Evolutionary conservation across 768 basidiomycete species (phyloP), one percentile per base, ranked within the genome.

Genomic region (Calocybe gangraenosa): DNA sequence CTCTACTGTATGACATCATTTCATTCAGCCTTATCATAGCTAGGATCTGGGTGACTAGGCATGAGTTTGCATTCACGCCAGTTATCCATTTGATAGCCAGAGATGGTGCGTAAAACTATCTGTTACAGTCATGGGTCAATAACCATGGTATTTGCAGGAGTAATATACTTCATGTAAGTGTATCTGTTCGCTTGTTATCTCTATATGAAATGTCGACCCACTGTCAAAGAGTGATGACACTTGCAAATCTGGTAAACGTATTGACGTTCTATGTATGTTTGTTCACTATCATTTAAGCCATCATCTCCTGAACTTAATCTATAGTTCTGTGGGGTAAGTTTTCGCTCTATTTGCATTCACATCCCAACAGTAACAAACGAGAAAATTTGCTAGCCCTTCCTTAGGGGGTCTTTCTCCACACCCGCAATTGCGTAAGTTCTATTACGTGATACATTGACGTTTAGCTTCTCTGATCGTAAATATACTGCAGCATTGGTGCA

Each of bases 241-340:
- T n/a, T n/a, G n/a, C n/a, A n/a, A n/a, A 65, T 74, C 34, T 79
- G 80, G 75, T 75, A 67, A 1, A n/a, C 52, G 69, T 70, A 34
- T 33, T 71, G 23, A 66, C 69, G 30, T 67, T 64, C 50, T 63
- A 65, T 52, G 59, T 65, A 44, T 52, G 66, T 59, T 25, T 8
- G 14, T n/a, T 42, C 37, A 5, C 2, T 36, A 19, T 15, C 23
- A 14, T 40, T 19, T 11, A 6, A 13, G 15, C 14, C 7, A 30
- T 4, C 17, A 31, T 46, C 30, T 8, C 18, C 21, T 39, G 34
- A 28, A 2, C 34, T 48, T 32, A 49, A 30, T 15, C 14, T 14
- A 8, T 14, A 65, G 61, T 14, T 46, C n/a, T n/a, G n/a, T n/a
- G n/a, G n/a, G n/a, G n/a, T n/a, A n/a, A n/a, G n/a, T n/a, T n/a